phyloP scores from a whole-genome alignment of 2,329 filamentous ascomycete species.

The Raffaelea arxii region DNA sequence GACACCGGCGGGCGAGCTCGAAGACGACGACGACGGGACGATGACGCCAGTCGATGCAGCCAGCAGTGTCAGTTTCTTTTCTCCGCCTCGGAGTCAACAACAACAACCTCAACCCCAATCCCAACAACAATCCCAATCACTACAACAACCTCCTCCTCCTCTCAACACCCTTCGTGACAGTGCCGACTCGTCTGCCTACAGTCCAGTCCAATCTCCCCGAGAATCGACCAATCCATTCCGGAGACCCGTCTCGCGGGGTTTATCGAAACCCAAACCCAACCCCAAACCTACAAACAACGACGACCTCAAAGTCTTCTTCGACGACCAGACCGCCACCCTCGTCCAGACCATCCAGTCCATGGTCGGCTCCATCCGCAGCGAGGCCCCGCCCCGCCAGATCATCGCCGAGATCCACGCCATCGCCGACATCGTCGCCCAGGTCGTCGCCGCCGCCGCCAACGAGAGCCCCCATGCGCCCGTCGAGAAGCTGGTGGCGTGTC shows the following conservation, averaged over 20 bases:
- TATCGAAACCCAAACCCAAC: too few species aligned
- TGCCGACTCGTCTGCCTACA: conserved; percentile 64
- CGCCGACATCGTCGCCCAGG: conserved; percentile 58
- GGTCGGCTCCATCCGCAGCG: conserved; percentile 59
- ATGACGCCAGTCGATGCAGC: conserved; percentile 57
- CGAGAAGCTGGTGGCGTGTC: conserved; percentile 50
- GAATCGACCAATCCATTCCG: conserved; percentile 42
- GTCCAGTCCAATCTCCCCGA: conserved; percentile 59
- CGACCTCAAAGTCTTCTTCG: conserved; percentile 74
- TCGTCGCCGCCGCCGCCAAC: conserved; percentile 53
- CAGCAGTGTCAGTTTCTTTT: conserved; percentile 58
- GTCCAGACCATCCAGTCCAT: conserved; percentile 76
- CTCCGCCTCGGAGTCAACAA: conserved; percentile 42
- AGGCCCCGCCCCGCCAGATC: conserved; percentile 54
- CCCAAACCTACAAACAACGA: too few species aligned
- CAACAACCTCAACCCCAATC: too few species aligned
- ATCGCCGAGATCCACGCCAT: conserved; percentile 63
- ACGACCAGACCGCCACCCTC: conserved; percentile 71
- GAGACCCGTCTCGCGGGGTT: too few species aligned
- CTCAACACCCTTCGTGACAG: conserved; percentile 48
- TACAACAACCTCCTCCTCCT: conserved; percentile 16
- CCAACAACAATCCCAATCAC: too few species aligned
- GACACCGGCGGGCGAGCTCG: conserved; percentile 66
- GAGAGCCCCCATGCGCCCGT: conserved; percentile 40
- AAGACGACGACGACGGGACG: conserved; percentile 62